Evolutionary conservation across 139 green algal genomes (phyloP), one percentile per base, ranked within the genome.

Genomic region (Trebouxia sp.): DNA sequence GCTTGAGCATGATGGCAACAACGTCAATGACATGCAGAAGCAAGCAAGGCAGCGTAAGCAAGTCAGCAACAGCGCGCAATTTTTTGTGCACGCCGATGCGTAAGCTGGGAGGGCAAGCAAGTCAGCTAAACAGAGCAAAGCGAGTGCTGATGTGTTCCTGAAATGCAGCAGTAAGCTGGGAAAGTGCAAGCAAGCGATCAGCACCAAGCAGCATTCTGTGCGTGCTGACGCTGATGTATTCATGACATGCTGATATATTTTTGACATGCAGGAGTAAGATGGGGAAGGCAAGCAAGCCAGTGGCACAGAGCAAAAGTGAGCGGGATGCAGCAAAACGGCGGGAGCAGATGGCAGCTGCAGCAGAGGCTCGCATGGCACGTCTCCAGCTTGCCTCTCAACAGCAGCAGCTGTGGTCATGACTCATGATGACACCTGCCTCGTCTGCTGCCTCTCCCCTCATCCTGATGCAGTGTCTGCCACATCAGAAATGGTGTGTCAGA

Each of bases 321-420:
- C 88, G 88, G 76, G 87, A 94, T 22, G 37, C 86, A 3, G 83
- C 84, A 0, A 39, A 82, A 50, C 78, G 82, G 53, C 55, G 93
- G 8, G 92, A 94, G 69, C 83, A 86, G 70, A 83, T 92, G 87
- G 93, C 93, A 5, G 89, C 90, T 37, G 93, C 93, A 6, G 93
- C 93, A 26, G 93, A 97, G 85, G 91, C 91, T 5, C 86, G 92
- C 81, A 87, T 89, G 85, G 87, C 90, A 72, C 88, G 89, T 37
- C 77, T 96, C 69, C 53, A 77, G n/a, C 41, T 69, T 39, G 83
- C 82, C 11, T 65, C 85, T 5, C 65, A 84, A 65, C 81, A 88
- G 84, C 85, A 91, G 75, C 79, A 87, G 72, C 82, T 91, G 28
- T 86, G 82, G 80, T 83, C 74, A 41, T 78, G 42, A 55, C 41